Evolutionary conservation across 139 green algal species (phyloP).

Genomic region (Volvox reticuliferus): DNA sequence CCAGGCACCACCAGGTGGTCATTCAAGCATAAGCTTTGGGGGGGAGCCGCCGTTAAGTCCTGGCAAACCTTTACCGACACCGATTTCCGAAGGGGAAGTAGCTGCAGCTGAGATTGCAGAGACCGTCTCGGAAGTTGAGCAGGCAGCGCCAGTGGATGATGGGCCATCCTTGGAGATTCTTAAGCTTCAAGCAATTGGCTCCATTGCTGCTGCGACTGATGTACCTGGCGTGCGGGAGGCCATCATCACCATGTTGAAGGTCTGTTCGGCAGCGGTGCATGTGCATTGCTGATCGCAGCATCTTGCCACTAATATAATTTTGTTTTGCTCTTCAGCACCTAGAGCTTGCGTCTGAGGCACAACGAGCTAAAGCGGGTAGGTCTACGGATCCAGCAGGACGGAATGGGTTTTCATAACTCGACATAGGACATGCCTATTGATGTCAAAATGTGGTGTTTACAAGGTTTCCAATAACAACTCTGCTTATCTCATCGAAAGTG

Average conservation of each 20-base stretch:
- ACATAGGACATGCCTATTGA: too few relatives aligned
- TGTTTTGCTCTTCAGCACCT: background rate
- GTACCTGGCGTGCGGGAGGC: background rate
- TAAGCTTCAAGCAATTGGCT: constrained; percentile 20
- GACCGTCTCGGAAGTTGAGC: background rate
- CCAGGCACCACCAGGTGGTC: constrained; percentile 11
- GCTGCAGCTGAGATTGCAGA: background rate
- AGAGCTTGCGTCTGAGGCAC: constrained; percentile 1
- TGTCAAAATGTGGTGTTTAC: too few relatives aligned
- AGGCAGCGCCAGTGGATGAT: background rate
- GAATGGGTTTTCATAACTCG: too few relatives aligned
- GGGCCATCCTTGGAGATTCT: constrained; percentile 20
- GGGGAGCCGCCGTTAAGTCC: background rate
- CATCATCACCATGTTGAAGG: background rate
- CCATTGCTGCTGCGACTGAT: background rate
- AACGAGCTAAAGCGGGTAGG: background rate
- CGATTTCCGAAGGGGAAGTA: background rate
- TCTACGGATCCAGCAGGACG: background rate
- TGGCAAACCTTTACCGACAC: background rate
- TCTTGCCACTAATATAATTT: background rate
- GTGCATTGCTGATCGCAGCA: background rate
- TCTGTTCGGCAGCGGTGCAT: background rate
- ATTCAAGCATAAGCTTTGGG: background rate
- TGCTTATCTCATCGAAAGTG: too few relatives aligned
- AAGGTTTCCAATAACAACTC: too few relatives aligned